A percentile compares a stretch with the other conserved stretches of the same genome.
Conservation (phyloP, 129 eudicot genomes). For the Smallanthus sonchifolius region DNA sequence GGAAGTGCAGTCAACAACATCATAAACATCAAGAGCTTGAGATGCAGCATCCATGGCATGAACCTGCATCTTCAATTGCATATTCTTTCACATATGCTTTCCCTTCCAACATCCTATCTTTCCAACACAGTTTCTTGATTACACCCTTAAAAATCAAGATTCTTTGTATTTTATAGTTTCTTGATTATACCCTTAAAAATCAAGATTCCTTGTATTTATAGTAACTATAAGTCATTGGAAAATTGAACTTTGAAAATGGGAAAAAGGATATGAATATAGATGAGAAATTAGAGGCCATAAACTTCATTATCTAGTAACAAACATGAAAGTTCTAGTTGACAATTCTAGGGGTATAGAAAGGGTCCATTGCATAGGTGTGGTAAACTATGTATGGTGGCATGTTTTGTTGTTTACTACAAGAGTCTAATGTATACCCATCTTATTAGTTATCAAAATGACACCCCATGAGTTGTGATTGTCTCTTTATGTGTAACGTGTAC, state of each 20-base stretch:
- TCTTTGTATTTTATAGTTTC: constrained; percentile 19
- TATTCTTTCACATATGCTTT: constrained; percentile 44
- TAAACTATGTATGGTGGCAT: constrained; percentile 17
- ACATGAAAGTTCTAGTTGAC: constrained; percentile 20
- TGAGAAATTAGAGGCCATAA: constrained; percentile 27
- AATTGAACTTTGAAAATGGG: not conserved
- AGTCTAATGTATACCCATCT: constrained; percentile 14
- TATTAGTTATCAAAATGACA: constrained; percentile 21
- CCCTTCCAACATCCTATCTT: constrained; percentile 43
- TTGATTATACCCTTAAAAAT: constrained; percentile 10
- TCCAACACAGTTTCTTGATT: constrained; percentile 10
- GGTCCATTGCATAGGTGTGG: constrained; percentile 16
- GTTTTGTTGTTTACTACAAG: constrained; percentile 28
- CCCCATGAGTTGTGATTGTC: constrained; percentile 26
- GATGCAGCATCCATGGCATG: constrained; percentile 58
- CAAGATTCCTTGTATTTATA: constrained; percentile 28
- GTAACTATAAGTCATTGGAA: constrained; percentile 6
- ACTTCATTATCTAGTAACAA: constrained; percentile 27
- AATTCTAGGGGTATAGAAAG: constrained; percentile 9
- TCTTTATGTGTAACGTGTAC: constrained; percentile 8
- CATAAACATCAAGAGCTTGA: constrained; percentile 55
- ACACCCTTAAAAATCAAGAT: constrained; percentile 8
- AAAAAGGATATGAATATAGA: constrained; percentile 10
- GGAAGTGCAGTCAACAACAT: constrained; percentile 42
- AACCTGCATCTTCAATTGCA: constrained; percentile 54